Evolutionary conservation across 164 flowering plant species (phyloP).

Genomic region (Amborella trichopoda): DNA sequence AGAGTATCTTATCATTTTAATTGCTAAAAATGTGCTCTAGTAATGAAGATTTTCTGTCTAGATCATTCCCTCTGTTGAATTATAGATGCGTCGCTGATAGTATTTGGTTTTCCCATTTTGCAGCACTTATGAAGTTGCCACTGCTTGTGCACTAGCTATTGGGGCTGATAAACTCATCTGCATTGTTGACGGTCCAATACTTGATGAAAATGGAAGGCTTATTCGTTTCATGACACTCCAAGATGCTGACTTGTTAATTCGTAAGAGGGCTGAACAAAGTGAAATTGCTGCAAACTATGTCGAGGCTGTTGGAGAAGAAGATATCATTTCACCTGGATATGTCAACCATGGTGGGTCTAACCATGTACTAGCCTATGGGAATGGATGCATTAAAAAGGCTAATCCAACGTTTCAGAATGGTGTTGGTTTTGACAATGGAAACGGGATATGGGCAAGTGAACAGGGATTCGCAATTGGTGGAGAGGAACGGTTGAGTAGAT

Average conservation of each 20-base stretch:
- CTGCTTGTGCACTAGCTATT: conserved; percentile 92
- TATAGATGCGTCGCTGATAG: no score
- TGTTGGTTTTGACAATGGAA: conserved; percentile 88
- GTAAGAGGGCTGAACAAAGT: conserved; percentile 78
- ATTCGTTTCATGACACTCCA: conserved; percentile 73
- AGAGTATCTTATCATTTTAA: no score
- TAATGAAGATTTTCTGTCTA: no score
- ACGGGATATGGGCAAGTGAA: conserved; percentile 76
- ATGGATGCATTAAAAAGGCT: conserved; percentile 12
- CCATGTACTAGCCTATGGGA: conserved; percentile 25
- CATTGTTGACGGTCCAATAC: conserved; percentile 84
- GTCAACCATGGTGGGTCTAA: conserved; percentile 15
- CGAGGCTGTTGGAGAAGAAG: conserved; percentile 64
- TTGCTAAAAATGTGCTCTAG: no score
- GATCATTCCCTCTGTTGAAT: no score
- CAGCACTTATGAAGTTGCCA: conserved; percentile 99
- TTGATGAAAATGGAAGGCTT: conserved; percentile 68
- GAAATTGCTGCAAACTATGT: conserved; percentile 94
- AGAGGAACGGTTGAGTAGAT: conserved; percentile 64
- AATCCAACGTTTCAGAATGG: conserved; percentile 74
- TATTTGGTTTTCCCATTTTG: conserved; percentile 10
- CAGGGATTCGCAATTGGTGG: conserved; percentile 98
- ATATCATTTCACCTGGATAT: conserved; percentile 16
- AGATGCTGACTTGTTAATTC: conserved; percentile 80
- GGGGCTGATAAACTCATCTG: conserved; percentile 97